These are phyloP conservation scores for Penstemon barbatus DNA, from an alignment of 257 asterid species.

Conservation along the genomic window DNA sequence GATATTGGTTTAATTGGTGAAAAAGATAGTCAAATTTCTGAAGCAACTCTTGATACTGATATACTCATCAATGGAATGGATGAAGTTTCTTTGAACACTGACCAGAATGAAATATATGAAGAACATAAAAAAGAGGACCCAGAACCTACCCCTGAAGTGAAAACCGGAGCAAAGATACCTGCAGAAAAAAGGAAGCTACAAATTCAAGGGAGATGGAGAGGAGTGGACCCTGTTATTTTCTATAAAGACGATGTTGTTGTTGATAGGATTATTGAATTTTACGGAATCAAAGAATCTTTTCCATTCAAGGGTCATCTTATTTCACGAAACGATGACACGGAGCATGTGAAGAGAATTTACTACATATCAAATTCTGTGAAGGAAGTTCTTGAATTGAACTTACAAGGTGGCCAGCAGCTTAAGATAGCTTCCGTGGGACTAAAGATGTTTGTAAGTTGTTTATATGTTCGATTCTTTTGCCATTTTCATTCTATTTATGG, in stretches of 20 bases:
- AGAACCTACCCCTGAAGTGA: constrained; percentile 38
- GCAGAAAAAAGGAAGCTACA: constrained; percentile 76
- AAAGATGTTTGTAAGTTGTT: constrained; percentile 90
- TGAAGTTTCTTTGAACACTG: constrained; percentile 45
- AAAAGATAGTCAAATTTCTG: constrained; percentile 39
- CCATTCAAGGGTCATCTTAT: constrained; percentile 87
- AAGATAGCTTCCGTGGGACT: constrained; percentile 96
- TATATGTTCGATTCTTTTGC: constrained; percentile 20
- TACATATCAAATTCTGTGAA: constrained; percentile 80
- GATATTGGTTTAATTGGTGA: constrained; percentile 30
- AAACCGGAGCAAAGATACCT: constrained; percentile 38
- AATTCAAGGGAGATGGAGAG: constrained; percentile 88
- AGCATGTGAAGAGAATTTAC: constrained; percentile 84
- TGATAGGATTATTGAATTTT: constrained; percentile 67
- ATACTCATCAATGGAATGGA: constrained; percentile 36
- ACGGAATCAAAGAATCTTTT: constrained; percentile 79
- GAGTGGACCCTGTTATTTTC: constrained; percentile 92
- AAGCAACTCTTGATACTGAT: constrained; percentile 40
- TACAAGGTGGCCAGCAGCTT: constrained; percentile 77
- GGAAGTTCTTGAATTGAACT: constrained; percentile 78
- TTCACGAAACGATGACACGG: constrained; percentile 68
- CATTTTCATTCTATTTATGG: constrained; percentile 3
- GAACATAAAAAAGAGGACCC: constrained; percentile 42
- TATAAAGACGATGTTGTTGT: constrained; percentile 64
- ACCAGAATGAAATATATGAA: constrained; percentile 33